Percentiles rank a stretch among this genome's conserved stretches.
These are phyloP conservation scores for Omphalea diandra DNA, from an alignment of 441 rosid genomes.

Conservation along the genomic window DNA sequence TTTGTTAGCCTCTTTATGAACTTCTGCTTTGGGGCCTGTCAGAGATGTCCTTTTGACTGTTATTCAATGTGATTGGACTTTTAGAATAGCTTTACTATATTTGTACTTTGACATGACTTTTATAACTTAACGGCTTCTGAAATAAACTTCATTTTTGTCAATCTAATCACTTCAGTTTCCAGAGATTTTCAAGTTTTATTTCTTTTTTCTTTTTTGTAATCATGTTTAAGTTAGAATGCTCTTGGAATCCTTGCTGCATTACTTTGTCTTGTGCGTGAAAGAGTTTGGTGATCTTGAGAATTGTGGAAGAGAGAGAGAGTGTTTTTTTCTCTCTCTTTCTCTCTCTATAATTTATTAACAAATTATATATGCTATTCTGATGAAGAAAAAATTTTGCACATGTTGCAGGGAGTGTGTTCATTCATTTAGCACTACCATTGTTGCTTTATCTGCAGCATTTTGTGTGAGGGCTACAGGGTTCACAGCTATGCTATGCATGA, in stretches of 20 bases:
- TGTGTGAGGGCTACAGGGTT: conserved; percentile 60
- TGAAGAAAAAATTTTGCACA: conserved; percentile 21
- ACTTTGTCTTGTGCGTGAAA: background rate
- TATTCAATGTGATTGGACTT: background rate
- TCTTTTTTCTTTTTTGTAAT: background rate
- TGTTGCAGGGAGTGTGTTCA: conserved; percentile 70
- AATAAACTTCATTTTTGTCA: background rate
- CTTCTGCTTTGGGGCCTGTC: background rate
- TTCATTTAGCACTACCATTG: conserved; percentile 48
- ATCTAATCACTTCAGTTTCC: too few species aligned
- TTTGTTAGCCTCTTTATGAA: background rate
- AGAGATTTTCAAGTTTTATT: too few species aligned
- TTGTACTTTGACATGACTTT: background rate
- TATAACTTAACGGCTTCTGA: background rate
- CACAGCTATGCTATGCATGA: conserved; percentile 44
- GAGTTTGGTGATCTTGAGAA: background rate
- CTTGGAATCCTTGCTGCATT: background rate
- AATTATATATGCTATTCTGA: conserved; percentile 16
- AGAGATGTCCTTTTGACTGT: background rate
- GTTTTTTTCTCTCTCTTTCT: background rate
- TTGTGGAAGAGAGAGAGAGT: conserved; percentile 9
- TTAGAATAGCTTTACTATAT: background rate
- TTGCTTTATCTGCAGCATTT: conserved; percentile 53
- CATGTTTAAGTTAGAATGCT: background rate
- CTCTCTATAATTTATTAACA: background rate